These are phyloP conservation scores for Boechera retrofracta DNA, from an alignment of 345 rosid species.

Conservation along the genomic window DNA sequence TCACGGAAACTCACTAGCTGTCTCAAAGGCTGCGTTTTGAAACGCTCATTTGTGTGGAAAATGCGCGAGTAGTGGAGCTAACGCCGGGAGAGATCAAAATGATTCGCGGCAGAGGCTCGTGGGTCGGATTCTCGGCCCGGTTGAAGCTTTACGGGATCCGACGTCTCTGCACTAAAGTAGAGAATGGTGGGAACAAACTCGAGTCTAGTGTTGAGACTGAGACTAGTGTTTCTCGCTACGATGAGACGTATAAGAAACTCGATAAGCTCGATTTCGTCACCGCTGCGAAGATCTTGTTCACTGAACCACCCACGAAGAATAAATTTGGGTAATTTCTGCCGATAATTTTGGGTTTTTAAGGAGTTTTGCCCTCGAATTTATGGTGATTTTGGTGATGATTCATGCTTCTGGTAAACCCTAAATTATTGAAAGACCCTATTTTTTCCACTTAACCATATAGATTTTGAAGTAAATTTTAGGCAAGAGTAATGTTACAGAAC, in stretches of 20 bases:
- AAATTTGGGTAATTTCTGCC: conserved; percentile 69
- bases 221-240: conserved; percentile 56
- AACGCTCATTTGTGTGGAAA: background rate
- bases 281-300: conserved; percentile 80
- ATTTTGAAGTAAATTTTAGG: background rate
- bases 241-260: conserved; percentile 64
- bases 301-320: conserved; percentile 63
- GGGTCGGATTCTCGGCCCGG: conserved; percentile 44
- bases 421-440: conserved; percentile 5
- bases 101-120: conserved; percentile 53
- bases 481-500: background rate
- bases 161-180: conserved; percentile 42
- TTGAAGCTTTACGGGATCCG: conserved; percentile 33
- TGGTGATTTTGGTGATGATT: background rate
- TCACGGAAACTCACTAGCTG: background rate
- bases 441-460: background rate
- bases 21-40: conserved; percentile 28
- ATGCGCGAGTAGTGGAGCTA: background rate
- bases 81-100: conserved; percentile 44
- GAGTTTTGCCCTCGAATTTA: background rate
- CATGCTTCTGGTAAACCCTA: background rate
- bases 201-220: conserved; percentile 56
- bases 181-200: conserved; percentile 38
- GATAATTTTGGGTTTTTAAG: background rate
- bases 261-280: conserved; percentile 79